Percentiles rank a stretch among this genome's conserved stretches.
Evolutionary conservation across 2,329 filamentous ascomycete species (phyloP).

Genomic region (Epichloe glyceriae): DNA sequence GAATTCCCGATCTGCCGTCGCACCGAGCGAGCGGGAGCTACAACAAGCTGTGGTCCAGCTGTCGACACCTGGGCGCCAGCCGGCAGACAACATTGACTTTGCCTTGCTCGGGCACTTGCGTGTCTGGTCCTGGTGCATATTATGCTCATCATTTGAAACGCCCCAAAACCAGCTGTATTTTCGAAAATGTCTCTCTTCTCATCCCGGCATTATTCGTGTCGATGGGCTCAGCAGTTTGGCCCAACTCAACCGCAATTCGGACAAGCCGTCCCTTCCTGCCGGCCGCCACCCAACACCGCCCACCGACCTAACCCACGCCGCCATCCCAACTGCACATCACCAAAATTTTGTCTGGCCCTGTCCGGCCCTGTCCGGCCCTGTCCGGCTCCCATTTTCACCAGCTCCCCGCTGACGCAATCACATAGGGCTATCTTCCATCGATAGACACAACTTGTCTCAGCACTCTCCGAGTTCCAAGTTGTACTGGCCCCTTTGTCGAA

Average conservation of each 20-base stretch:
- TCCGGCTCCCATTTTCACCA: not conserved
- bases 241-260: not conserved
- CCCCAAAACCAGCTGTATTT: not conserved
- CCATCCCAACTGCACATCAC: not conserved
- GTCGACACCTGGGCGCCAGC: not conserved
- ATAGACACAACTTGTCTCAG: not conserved
- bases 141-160: not conserved
- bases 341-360: not conserved
- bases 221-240: not conserved
- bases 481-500: not conserved
- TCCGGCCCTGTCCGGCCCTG: not conserved
- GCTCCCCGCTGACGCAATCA: not conserved
- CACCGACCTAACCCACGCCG: not conserved
- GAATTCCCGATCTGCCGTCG: slow-evolving; percentile 1
- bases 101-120: not conserved
- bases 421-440: not conserved
- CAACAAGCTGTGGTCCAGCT: not conserved
- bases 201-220: not conserved
- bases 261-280: not conserved
- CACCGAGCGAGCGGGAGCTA: not conserved
- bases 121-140: not conserved
- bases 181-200: not conserved
- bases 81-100: not conserved
- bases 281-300: not conserved
- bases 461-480: not conserved